These are phyloP conservation scores for Stenogyne calaminthoides DNA, from an alignment of 305 asterid species.

Conservation along the genomic window DNA sequence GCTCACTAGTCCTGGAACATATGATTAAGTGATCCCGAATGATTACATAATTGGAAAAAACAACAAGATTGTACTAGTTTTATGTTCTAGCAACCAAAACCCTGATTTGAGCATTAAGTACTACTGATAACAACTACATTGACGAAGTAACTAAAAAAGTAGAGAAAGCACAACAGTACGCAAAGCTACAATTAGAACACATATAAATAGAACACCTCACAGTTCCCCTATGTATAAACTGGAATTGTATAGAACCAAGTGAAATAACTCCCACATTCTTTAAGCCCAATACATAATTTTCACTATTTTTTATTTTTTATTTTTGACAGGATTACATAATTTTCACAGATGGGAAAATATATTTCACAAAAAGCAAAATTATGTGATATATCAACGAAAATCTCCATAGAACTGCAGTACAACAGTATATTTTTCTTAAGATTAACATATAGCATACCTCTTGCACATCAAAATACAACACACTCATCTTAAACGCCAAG, in stretches of 20 bases:
- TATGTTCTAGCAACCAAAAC: constrained; percentile 22
- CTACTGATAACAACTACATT: neutral
- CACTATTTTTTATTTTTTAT: too few relatives aligned
- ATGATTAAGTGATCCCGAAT: neutral
- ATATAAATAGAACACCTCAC: neutral
- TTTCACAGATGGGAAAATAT: neutral
- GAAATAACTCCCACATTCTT: constrained; percentile 1
- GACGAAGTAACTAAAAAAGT: neutral
- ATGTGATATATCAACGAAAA: neutral
- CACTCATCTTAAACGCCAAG: constrained; percentile 97
- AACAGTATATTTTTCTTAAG: neutral
- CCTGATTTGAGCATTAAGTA: constrained; percentile 10
- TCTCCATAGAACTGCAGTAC: neutral
- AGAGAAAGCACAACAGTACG: neutral
- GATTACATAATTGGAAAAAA: neutral
- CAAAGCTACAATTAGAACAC: neutral
- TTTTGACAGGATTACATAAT: too few relatives aligned
- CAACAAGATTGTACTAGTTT: neutral
- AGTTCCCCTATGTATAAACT: constrained; percentile 12
- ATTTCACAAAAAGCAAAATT: neutral
- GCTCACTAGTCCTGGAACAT: constrained; percentile 10
- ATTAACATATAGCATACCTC: constrained; percentile 40
- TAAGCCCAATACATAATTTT: neutral
- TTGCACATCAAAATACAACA: constrained; percentile 84
- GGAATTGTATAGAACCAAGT: neutral